Evolutionary conservation across 2,329 filamentous ascomycete genomes (phyloP), one percentile per base, ranked within the genome.

Genomic region (Blastomyces gilchristii): DNA sequence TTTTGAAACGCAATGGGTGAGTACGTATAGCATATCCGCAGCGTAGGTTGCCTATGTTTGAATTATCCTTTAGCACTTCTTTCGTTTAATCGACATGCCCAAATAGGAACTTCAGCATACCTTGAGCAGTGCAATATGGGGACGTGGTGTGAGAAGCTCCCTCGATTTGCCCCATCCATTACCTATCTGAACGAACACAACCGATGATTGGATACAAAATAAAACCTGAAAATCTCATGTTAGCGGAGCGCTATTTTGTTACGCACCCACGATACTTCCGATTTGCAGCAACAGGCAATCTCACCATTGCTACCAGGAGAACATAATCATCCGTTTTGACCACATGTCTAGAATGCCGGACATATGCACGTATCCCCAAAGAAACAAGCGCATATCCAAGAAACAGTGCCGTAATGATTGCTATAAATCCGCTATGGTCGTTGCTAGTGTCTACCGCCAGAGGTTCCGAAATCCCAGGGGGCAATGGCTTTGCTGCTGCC

Each of bases 1-100:
- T 66, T 81, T 81, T 3, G 78, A 78, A 5, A 77, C 64, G 58
- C 73, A 78, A 12, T 80, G 62, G 0, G 72, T 69, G 12, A 76
- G 31, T 37, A 80, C 65, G 61, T 75, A 79, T 12, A 80, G 68
- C 5, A 79, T 68, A 57, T 80, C 76, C 64, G 72, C 70, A 12
- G 71, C 69, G 58, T 77, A 80, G 2, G 70, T 69, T 22, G 70
- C 69, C 75, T 78, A 59, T 5, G 60, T 53, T 16, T 16, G 28
- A 11, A 57, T n/a, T 50, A 34, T 8, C 31, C 16, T 31, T 60
- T 28, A 62, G 56, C 43, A 57, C 43, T 41, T 0, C 37, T 14
- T 22, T 47, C 9, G 9, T 45, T 58, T 45, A 16, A 7, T 5
- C 34, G 58, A 34, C 2, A 4, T 59, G 12, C 12, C 59, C 59